Evolutionary conservation across 2,329 filamentous ascomycete species (phyloP).

Genomic region (Paracorniculantispora psalliotae): DNA sequence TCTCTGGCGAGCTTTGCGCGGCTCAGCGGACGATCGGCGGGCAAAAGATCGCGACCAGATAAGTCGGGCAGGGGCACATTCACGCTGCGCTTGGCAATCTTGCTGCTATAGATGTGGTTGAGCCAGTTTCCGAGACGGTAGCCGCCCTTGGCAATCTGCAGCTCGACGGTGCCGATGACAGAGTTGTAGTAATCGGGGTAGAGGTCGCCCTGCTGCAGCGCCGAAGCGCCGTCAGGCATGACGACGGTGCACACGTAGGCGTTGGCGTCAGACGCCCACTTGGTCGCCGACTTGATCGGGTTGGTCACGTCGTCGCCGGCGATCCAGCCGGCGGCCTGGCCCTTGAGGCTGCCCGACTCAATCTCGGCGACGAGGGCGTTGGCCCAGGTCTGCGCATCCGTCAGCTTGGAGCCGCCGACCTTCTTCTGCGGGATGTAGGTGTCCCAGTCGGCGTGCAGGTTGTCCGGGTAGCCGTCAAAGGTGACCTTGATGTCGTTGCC

Average conservation of each 20-base stretch:
- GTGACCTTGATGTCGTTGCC: constrained; percentile 32
- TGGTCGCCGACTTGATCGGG: constrained; percentile 27
- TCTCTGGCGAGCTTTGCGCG: constrained; percentile 24
- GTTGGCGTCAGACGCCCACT: constrained; percentile 39
- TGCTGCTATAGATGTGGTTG: constrained; percentile 21
- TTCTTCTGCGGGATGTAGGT: constrained; percentile 48
- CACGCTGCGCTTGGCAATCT: constrained; percentile 18
- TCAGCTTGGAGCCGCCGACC: constrained; percentile 30
- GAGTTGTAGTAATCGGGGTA: constrained; percentile 35
- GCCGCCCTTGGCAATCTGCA: constrained; percentile 42
- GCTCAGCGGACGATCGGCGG: constrained; percentile 21
- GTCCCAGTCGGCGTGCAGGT: constrained; percentile 60
- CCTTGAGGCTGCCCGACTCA: constrained; percentile 32
- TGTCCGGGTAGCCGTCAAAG: constrained; percentile 37
- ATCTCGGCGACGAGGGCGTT: constrained; percentile 30
- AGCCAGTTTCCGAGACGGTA: constrained; percentile 31
- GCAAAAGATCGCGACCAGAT: constrained; percentile 22
- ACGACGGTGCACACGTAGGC: constrained; percentile 39
- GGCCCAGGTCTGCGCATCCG: constrained; percentile 36
- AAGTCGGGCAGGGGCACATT: constrained; percentile 18
- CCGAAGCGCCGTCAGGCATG: constrained; percentile 31
- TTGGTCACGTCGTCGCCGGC: constrained; percentile 29
- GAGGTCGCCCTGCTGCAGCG: constrained; percentile 36
- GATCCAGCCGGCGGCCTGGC: constrained; percentile 31
- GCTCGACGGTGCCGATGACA: constrained; percentile 34